Evolutionary conservation across 1,284 basidiomycete genomes (phyloP).

Genomic region (Sparassis latifolia): DNA sequence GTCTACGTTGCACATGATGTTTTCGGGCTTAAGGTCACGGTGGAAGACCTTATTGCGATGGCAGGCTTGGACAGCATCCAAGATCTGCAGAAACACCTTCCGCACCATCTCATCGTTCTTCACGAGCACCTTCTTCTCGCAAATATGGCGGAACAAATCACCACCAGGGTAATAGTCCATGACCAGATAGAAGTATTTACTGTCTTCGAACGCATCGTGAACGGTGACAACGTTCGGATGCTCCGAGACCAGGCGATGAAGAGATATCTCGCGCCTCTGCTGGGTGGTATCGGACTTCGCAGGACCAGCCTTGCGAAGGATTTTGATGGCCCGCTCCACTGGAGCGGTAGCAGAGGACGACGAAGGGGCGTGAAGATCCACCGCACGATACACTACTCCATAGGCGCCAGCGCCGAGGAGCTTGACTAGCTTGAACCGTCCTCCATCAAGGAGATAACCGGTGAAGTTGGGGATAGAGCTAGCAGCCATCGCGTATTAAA

Average conservation of each 20-base stretch:
- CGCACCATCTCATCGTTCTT: conserved; percentile 45
- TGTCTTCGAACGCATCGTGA: conserved; percentile 52
- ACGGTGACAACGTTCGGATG: conserved; percentile 57
- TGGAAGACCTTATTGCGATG: conserved; percentile 58
- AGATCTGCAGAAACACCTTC: conserved; percentile 49
- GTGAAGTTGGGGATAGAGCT: conserved; percentile 5
- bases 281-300: conserved; percentile 4
- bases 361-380: conserved; percentile 15
- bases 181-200: conserved; percentile 51
- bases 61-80: conserved; percentile 58
- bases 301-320: conserved; percentile 18
- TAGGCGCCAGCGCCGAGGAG: conserved; percentile 27
- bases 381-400: conserved; percentile 28
- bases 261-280: conserved; percentile 18
- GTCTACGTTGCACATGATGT: conserved; percentile 50
- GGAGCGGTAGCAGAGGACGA: conserved; percentile 6
- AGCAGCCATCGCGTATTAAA: not conserved
- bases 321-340: conserved; percentile 21
- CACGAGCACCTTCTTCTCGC: conserved; percentile 39
- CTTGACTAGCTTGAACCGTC: conserved; percentile 6
- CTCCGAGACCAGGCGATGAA: conserved; percentile 52
- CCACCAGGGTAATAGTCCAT: conserved; percentile 60
- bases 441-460: conserved; percentile 1
- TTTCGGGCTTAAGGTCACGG: conserved; percentile 75
- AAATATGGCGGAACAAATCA: conserved; percentile 61